A percentile compares a stretch with the other conserved stretches of the same genome.
These are phyloP conservation scores for Amborella trichopoda DNA, from an alignment of 164 flowering plant species.

Conservation along the genomic window DNA sequence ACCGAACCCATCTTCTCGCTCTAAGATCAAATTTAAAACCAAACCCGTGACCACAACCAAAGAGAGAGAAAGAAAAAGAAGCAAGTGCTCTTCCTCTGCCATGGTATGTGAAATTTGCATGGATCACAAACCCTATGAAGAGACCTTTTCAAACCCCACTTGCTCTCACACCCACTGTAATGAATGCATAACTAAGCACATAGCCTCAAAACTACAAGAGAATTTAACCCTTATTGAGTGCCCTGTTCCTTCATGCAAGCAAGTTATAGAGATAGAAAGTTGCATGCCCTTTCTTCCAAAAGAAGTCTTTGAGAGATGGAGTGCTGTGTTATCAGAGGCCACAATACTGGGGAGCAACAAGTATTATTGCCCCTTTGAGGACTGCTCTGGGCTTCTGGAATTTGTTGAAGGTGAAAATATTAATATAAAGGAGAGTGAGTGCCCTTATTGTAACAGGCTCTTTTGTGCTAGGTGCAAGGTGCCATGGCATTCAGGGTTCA, in stretches of 20 bases:
- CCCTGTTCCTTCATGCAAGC: conserved; percentile 8
- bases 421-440: conserved; percentile 17
- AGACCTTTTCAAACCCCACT: neutral
- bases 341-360: conserved; percentile 6
- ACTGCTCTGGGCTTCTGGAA: conserved; percentile 25
- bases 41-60: no score
- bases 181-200: neutral
- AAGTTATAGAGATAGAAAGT: conserved; percentile 9
- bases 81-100: neutral
- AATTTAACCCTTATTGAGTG: conserved; percentile 7
- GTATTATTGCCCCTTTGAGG: conserved; percentile 27
- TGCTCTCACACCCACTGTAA: conserved; percentile 2
- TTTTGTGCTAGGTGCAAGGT: conserved; percentile 26
- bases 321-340: conserved; percentile 11
- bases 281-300: conserved; percentile 5
- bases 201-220: conserved; percentile 5
- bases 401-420: conserved; percentile 4
- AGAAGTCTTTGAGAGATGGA: conserved; percentile 16
- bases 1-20: no score
- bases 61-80: neutral
- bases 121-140: neutral
- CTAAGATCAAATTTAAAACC: no score
- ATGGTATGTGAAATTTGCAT: conserved; percentile 2
- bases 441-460: conserved; percentile 27
- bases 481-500: conserved; percentile 27